Percentiles rank a stretch among this genome's conserved stretches.
phyloP scores from a whole-genome alignment of 148 eudicot genomes.

The Fagopyrum esculentum region DNA sequence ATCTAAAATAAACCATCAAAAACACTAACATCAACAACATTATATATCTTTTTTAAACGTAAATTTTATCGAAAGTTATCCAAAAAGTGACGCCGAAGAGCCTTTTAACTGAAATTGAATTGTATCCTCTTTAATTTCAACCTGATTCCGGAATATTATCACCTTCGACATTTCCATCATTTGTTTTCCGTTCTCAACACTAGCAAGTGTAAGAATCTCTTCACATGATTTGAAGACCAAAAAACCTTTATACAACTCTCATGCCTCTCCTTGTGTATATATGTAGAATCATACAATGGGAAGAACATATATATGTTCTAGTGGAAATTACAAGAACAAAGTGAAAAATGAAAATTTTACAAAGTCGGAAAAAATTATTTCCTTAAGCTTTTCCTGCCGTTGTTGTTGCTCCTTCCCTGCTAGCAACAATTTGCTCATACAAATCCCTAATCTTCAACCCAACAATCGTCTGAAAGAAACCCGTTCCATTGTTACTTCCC shows the following conservation, averaged over 20 bases:
- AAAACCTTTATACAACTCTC: slow-evolving; percentile 8
- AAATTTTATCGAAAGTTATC: too few relatives aligned
- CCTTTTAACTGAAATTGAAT: too few relatives aligned
- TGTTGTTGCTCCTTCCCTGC: slow-evolving; percentile 40
- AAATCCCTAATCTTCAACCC: slow-evolving; percentile 96
- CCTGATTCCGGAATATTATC: too few relatives aligned
- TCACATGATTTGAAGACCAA: slow-evolving; percentile 10
- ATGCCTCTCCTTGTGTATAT: slow-evolving; percentile 9
- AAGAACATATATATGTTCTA: neutral
- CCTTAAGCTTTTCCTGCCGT: slow-evolving; percentile 65
- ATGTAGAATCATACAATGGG: neutral
- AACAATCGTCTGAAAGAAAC: slow-evolving; percentile 89
- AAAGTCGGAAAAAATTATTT: neutral
- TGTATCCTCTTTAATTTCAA: too few relatives aligned
- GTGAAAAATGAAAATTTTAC: slow-evolving; percentile 2
- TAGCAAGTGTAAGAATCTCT: neutral
- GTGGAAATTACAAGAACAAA: slow-evolving; percentile 2
- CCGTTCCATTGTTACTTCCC: slow-evolving; percentile 97
- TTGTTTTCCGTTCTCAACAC: neutral
- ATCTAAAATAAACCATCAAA: too few relatives aligned
- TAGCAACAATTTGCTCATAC: slow-evolving; percentile 71
- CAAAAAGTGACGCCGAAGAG: too few relatives aligned
- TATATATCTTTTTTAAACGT: too few relatives aligned
- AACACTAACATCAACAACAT: too few relatives aligned
- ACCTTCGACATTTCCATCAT: too few relatives aligned